phyloP scores from a whole-genome alignment of 176 grass and related monocot species.

The Themeda triandra region DNA sequence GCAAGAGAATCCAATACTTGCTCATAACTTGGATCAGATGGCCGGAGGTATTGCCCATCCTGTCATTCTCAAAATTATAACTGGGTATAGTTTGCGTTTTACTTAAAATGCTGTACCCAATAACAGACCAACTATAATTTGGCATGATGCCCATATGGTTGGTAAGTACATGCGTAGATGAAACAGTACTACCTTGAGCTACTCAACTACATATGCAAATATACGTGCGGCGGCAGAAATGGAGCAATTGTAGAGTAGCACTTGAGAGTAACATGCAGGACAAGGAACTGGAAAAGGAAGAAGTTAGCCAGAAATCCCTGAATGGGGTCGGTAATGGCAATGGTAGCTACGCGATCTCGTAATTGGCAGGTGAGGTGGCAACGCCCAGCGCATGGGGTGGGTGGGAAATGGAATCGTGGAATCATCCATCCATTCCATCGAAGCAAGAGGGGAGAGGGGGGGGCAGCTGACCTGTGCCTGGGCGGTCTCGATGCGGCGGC shows the following conservation, averaged over 20 bases:
- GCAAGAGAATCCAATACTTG: conserved; percentile 97
- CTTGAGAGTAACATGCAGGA: neutral
- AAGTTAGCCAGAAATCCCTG: neutral
- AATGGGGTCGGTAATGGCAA: neutral
- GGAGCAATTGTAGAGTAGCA: neutral
- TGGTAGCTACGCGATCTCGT: neutral
- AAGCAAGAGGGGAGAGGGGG: neutral
- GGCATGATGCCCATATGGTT: neutral
- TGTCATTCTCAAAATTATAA: conserved; percentile 31
- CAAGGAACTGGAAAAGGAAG: neutral
- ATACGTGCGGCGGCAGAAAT: neutral
- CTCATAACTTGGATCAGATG: conserved; percentile 94
- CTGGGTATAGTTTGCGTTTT: neutral
- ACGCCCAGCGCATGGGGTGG: neutral
- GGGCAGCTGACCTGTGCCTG: conserved; percentile 71
- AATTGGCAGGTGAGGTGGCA: neutral
- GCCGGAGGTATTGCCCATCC: conserved; percentile 90
- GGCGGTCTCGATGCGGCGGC: conserved; percentile 98
- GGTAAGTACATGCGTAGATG: neutral
- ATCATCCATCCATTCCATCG: neutral
- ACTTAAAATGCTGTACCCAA: neutral
- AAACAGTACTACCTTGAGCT: neutral
- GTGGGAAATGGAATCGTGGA: neutral
- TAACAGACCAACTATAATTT: neutral
- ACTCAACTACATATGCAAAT: neutral